Evolutionary conservation across 768 basidiomycete genomes (phyloP).

Genomic region (Amanita inopinata): DNA sequence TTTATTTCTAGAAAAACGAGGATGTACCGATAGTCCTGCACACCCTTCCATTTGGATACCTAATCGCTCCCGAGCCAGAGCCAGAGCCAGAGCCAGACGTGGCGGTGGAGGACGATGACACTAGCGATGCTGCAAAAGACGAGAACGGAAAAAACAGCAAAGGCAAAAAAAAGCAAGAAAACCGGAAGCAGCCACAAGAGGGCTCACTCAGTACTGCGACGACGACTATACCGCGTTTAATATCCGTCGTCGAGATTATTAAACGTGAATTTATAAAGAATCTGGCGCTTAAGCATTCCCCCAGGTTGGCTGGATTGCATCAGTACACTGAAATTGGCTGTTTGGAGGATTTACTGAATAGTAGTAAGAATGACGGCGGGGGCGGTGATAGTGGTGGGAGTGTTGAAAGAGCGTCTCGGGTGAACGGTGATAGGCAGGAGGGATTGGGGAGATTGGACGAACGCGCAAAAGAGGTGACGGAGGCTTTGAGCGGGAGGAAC

Average conservation of each 20-base stretch:
- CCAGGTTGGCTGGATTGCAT: slow-evolving; percentile 46
- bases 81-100: background rate
- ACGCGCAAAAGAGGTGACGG: slow-evolving; percentile 23
- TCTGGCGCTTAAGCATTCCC: slow-evolving; percentile 31
- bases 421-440: background rate
- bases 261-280: slow-evolving; percentile 68
- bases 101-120: background rate
- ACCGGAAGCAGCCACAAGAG: slow-evolving; percentile 4
- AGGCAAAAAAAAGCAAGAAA: slow-evolving; percentile 6
- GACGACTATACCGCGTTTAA: slow-evolving; percentile 45
- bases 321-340: slow-evolving; percentile 69
- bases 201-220: slow-evolving; percentile 24
- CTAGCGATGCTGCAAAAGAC: background rate
- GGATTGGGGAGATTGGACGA: background rate
- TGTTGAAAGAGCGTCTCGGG: slow-evolving; percentile 14
- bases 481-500: slow-evolving; percentile 48
- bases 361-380: background rate
- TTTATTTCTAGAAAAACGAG: slow-evolving; percentile 28
- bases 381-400: slow-evolving; percentile 9
- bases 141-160: background rate
- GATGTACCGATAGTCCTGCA: slow-evolving; percentile 44
- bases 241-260: slow-evolving; percentile 76
- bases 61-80: slow-evolving; percentile 9
- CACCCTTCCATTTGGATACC: slow-evolving; percentile 36
- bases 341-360: slow-evolving; percentile 33